These are phyloP conservation scores for Panaeolus papilionaceus DNA, from an alignment of 768 basidiomycete species.

Conservation along the genomic window DNA sequence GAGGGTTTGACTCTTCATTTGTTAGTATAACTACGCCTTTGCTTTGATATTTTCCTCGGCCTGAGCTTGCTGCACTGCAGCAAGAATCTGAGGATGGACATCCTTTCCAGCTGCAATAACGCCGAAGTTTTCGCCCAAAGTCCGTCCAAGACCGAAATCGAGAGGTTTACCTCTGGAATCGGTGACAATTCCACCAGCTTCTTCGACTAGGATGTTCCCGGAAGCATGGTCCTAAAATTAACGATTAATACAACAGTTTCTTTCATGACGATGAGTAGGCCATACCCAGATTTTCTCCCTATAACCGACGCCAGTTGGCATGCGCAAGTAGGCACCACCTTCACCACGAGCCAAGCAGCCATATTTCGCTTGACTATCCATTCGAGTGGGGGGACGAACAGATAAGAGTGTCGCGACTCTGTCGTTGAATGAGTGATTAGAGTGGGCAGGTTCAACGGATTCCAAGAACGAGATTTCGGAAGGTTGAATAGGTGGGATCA, in stretches of 20 bases:
- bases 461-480: slow-evolving; percentile 77
- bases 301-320: slow-evolving; percentile 82
- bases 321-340: slow-evolving; percentile 80
- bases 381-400: slow-evolving; percentile 71
- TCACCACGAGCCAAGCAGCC: slow-evolving; percentile 86
- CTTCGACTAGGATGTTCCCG: slow-evolving; percentile 82
- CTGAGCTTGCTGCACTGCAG: slow-evolving; percentile 71
- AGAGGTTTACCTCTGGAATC: slow-evolving; percentile 82
- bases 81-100: slow-evolving; percentile 71
- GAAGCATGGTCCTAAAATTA: slow-evolving; percentile 83
- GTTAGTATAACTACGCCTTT: slow-evolving; percentile 13
- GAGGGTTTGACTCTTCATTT: neutral
- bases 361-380: slow-evolving; percentile 99
- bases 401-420: slow-evolving; percentile 71
- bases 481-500: slow-evolving; percentile 56
- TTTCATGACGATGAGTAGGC: slow-evolving; percentile 12
- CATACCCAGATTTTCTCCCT: slow-evolving; percentile 95
- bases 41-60: slow-evolving; percentile 39
- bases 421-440: slow-evolving; percentile 86
- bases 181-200: slow-evolving; percentile 89
- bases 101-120: slow-evolving; percentile 83
- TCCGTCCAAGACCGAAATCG: slow-evolving; percentile 87
- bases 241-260: slow-evolving; percentile 9
- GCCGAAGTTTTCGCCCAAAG: slow-evolving; percentile 86
- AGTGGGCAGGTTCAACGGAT: slow-evolving; percentile 91